Evolutionary conservation across 1,139 yeast genomes (phyloP), one percentile per base, ranked within the genome.

Genomic region (Pichia sp.): DNA sequence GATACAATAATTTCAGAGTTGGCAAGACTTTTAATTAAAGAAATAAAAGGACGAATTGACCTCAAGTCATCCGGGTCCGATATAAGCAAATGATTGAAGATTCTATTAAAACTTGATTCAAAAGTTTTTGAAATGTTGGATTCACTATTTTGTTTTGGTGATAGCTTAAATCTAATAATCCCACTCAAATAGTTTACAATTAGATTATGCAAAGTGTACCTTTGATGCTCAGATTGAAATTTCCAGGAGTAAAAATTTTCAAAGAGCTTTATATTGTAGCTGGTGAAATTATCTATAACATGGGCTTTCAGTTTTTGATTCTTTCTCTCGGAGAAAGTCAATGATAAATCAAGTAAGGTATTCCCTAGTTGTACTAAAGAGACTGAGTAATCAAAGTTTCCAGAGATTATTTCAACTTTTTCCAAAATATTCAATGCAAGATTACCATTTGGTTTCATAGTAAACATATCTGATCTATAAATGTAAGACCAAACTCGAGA

Each of bases 401-500:
- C 91, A 41, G 66, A 68, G 2, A 82, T 78, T 60, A 80, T 72
- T 60, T 88, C 96, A 22, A 78, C 72, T 3, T 89, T 72, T 3
- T 91, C 89, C 42, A 85, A 67, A 8, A 85, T 68, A 0, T 72
- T 69, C 1, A 77, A 62, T 1, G 80, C 77, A 39, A 78, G 63
- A 0, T 93, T 91, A 39, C 84, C 86, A 50, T 75, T 77, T 0
- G 88, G 86, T 45, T 75, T 72, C 39, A 71, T 70, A 14, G 82
- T 78, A 3, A 85, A 64, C 22, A 86, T 63, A 18, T 77, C 72
- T 1, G 94, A 81, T 42, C 78, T 75, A 15, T 79, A 72, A 15
- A 88, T 61, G 53, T 79, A 84, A 0, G 88, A 74, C 95, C 96
- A 88, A 3, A 88, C 82, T 47, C 88, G 66, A 48, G 73, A 71